phyloP scores from a whole-genome alignment of 495 filamentous ascomycete genomes.

The Hypoxylon perforatum region DNA sequence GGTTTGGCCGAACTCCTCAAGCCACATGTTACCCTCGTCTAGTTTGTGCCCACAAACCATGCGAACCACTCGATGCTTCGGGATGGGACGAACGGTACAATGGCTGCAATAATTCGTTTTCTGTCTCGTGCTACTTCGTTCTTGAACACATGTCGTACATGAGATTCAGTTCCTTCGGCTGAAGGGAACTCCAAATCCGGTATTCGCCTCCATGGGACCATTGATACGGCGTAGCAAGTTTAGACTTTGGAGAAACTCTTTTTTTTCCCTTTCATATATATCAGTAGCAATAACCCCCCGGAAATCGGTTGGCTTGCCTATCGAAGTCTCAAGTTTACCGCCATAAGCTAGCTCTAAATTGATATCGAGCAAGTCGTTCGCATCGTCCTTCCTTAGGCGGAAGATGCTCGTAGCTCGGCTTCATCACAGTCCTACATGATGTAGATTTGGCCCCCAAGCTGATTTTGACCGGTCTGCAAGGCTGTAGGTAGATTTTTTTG shows the following conservation, averaged over 20 bases:
- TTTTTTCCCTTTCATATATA: background rate
- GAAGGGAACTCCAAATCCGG: background rate
- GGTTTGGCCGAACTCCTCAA: conserved; percentile 9
- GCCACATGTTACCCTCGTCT: background rate
- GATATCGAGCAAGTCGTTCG: conserved; percentile 19
- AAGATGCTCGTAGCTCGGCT: conserved; percentile 3
- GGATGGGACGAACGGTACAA: background rate
- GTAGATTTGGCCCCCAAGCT: conserved; percentile 24
- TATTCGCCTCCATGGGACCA: background rate
- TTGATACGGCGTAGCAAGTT: background rate
- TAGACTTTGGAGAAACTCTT: background rate
- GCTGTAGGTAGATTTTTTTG: too few relatives aligned
- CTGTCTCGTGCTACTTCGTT: background rate
- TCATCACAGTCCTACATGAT: background rate
- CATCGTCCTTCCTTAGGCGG: conserved; percentile 16
- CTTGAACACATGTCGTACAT: background rate
- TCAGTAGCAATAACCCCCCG: background rate
- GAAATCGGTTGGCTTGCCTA: background rate
- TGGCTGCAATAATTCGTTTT: background rate
- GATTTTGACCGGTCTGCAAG: conserved; percentile 7
- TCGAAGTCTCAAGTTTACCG: background rate
- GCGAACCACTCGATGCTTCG: background rate
- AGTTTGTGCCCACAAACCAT: background rate
- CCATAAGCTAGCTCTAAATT: too few relatives aligned
- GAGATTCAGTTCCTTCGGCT: background rate